Percentiles rank a stretch among this genome's conserved stretches.
Conservation (phyloP, 2,329 filamentous ascomycete genomes). For the Xylariaceae sp. region DNA sequence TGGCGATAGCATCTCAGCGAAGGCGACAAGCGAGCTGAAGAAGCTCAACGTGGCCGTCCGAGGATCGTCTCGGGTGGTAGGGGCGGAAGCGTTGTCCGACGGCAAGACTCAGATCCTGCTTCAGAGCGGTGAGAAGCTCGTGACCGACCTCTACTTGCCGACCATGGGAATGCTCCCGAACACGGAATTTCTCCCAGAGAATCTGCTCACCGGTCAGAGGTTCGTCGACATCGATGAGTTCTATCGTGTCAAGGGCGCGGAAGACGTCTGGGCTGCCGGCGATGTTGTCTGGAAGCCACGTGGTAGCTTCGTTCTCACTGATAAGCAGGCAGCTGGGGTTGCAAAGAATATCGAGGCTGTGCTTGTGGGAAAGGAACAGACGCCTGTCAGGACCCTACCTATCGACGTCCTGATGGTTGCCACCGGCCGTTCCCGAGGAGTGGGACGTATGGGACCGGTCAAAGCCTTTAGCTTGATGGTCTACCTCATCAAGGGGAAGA, state of each 20-base stretch:
- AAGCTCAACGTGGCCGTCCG: constrained; percentile 47
- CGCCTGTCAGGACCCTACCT: constrained; percentile 41
- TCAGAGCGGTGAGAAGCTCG: constrained; percentile 40
- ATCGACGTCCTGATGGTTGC: constrained; percentile 46
- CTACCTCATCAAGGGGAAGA: constrained; percentile 48
- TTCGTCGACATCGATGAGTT: constrained; percentile 47
- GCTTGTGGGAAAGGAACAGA: constrained; percentile 40
- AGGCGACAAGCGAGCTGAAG: constrained; percentile 44
- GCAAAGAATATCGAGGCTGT: constrained; percentile 48
- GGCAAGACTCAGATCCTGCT: constrained; percentile 47
- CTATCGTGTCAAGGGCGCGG: constrained; percentile 40
- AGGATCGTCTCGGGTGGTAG: constrained; percentile 37
- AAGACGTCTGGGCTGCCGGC: constrained; percentile 48
- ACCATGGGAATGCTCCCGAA: constrained; percentile 52
- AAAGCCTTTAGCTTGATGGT: constrained; percentile 47
- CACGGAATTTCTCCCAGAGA: constrained; percentile 44
- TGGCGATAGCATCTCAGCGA: constrained; percentile 39
- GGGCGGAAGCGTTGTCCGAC: constrained; percentile 30
- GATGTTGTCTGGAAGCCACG: constrained; percentile 48
- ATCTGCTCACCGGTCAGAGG: constrained; percentile 39
- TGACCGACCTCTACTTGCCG: constrained; percentile 52
- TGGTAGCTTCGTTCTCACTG: constrained; percentile 37
- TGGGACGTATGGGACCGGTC: constrained; percentile 42
- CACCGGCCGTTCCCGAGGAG: constrained; percentile 45
- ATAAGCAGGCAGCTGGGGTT: constrained; percentile 50